Evolutionary conservation across 2,329 filamentous ascomycete genomes (phyloP).

Genomic region (Diaporthe australafricana): DNA sequence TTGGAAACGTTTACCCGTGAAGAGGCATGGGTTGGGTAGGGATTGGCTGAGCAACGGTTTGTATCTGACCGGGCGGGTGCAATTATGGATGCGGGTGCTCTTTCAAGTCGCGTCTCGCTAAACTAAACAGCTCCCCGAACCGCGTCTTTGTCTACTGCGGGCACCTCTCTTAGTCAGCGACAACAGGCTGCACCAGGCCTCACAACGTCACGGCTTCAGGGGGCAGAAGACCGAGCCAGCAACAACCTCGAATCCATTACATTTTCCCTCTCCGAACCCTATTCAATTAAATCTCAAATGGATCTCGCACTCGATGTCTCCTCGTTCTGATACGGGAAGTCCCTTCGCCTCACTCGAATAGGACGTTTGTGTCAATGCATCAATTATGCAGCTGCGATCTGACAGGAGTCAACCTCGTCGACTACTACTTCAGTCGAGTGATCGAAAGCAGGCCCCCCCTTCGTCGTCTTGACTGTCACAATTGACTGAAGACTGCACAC

Average conservation of each 20-base stretch:
- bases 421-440: not conserved
- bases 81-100: not conserved
- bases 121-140: slow-evolving; percentile 2
- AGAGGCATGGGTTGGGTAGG: slow-evolving; percentile 8
- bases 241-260: too few species aligned
- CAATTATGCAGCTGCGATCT: too few species aligned
- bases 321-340: too few species aligned
- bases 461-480: not conserved
- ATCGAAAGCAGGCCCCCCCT: not conserved
- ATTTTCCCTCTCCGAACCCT: not conserved
- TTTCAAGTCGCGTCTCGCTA: slow-evolving; percentile 28
- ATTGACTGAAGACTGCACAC: not conserved
- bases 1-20: slow-evolving; percentile 16
- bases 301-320: too few species aligned
- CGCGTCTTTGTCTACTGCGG: slow-evolving; percentile 30
- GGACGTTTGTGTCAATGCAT: too few species aligned
- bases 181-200: not conserved
- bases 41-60: not conserved
- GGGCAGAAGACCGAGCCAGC: not conserved
- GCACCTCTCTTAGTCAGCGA: not conserved
- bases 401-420: not conserved
- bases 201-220: slow-evolving; percentile 4
- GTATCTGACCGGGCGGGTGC: not conserved
- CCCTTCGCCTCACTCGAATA: too few species aligned
- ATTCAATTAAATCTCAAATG: not conserved